Evolutionary conservation across 805 yeast species (phyloP), one percentile per base, ranked within the genome.

Genomic region (Candida morakotiae): DNA sequence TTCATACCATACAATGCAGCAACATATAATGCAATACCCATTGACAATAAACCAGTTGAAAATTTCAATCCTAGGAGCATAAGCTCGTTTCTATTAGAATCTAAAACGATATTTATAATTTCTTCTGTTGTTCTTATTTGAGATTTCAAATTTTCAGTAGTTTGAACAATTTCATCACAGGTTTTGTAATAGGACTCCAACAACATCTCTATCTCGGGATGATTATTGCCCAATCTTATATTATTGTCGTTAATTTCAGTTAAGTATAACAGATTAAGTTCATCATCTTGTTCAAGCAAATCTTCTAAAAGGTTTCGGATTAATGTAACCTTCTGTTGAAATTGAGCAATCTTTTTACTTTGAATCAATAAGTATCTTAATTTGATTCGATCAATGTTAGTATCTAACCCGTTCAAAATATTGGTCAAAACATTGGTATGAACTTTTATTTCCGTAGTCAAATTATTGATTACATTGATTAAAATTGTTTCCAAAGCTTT

Each of bases 1-100:
- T 93, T 93, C 98, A 93, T 93, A 24, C 99, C 99, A 58, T 89
- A 93, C 9, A 87, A 65, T 0, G 96, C 83, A 2, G 95, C 93
- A 11, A 87, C 56, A 46, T 85, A 86, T 31, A 94, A 65, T 1
- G 93, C 83, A 11, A 81, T 75, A 2, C 95, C 95, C 51, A 89
- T 66, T 3, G 95, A 82, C 24, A 93, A 64, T 39, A 94, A 70
- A 0, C 95, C 93, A 18, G 87, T 79, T 35, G 93, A 81, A 56
- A 87, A 87, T 48, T 83, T 73, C 39, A 93, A 67, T 3, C 95
- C 95, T 27, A 93, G 66, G 20, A 88, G 58, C 96, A 93, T 88
- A 42, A 93, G 69, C 47, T 91, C 87, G 59, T 93, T 93, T 59
- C 99, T 75, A 58, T 93, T 91, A 1, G 97, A 83, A 56, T 93